Evolutionary conservation across 1,139 yeast species (phyloP).

Genomic region (Taiozyma sp.): DNA sequence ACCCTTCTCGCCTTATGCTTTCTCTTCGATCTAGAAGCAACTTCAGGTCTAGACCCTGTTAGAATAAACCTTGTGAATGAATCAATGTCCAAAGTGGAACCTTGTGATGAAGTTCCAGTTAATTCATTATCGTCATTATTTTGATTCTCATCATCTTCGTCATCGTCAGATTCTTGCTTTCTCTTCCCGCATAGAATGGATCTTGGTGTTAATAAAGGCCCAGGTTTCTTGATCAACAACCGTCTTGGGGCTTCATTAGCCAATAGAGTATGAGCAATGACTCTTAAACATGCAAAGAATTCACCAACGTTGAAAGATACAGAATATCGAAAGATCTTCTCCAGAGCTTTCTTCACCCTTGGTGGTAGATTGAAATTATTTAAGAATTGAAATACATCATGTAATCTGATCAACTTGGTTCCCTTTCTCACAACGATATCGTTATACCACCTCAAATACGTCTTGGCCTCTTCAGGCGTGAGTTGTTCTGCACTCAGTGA

Average conservation of each 20-base stretch:
- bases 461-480: slow-evolving; percentile 58
- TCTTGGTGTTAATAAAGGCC: slow-evolving; percentile 63
- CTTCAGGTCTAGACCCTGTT: slow-evolving; percentile 61
- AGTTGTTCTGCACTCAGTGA: slow-evolving; percentile 58
- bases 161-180: slow-evolving; percentile 37
- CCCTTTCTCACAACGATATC: slow-evolving; percentile 56
- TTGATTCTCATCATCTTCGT: slow-evolving; percentile 22
- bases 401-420: slow-evolving; percentile 48
- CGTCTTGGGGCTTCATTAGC: slow-evolving; percentile 39
- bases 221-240: slow-evolving; percentile 41
- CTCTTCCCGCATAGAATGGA: slow-evolving; percentile 58
- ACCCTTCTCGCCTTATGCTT: slow-evolving; percentile 45
- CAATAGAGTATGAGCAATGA: slow-evolving; percentile 45
- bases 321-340: slow-evolving; percentile 45
- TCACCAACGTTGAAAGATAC: slow-evolving; percentile 63
- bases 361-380: slow-evolving; percentile 51
- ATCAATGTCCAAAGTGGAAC: slow-evolving; percentile 49
- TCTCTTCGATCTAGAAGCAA: slow-evolving; percentile 27
- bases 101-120: neutral
- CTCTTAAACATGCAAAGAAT: slow-evolving; percentile 64
- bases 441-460: slow-evolving; percentile 75
- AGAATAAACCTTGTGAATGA: slow-evolving; percentile 68
- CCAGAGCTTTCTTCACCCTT: slow-evolving; percentile 38
- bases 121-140: slow-evolving; percentile 23
- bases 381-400: slow-evolving; percentile 60